phyloP scores from a whole-genome alignment of 352 stramenopile genomes.

The Phytophthora europaea region DNA sequence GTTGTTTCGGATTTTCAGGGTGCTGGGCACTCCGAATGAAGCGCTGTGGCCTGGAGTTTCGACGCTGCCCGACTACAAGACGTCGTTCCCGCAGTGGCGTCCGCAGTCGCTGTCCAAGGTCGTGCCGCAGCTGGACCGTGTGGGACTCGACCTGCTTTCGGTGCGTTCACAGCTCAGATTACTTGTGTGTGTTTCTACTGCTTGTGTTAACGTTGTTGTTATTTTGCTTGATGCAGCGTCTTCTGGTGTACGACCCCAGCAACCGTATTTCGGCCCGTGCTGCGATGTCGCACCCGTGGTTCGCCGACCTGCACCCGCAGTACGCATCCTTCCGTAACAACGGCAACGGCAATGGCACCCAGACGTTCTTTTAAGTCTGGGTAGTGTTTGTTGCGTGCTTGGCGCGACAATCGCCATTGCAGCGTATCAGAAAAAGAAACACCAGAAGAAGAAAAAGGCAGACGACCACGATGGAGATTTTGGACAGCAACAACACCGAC shows the following conservation, averaged over 20 bases:
- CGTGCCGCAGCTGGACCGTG: constrained; percentile 83
- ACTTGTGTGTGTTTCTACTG: background rate
- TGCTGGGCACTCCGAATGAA: constrained; percentile 98
- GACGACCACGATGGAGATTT: constrained; percentile 2
- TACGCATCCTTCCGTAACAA: constrained; percentile 80
- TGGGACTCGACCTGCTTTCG: constrained; percentile 86
- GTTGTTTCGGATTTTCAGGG: constrained; percentile 98
- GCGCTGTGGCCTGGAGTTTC: constrained; percentile 97
- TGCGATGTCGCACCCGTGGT: constrained; percentile 89
- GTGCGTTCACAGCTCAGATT: constrained; percentile 43
- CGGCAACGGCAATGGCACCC: constrained; percentile 53
- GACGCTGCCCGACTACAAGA: constrained; percentile 98
- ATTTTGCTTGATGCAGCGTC: constrained; percentile 50
- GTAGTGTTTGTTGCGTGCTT: background rate
- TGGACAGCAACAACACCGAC: background rate
- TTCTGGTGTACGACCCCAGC: constrained; percentile 86
- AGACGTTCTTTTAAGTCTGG: constrained; percentile 45
- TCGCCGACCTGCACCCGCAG: constrained; percentile 81
- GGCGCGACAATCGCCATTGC: background rate
- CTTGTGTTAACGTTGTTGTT: constrained; percentile 14
- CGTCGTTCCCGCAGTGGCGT: constrained; percentile 98
- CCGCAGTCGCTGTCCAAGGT: constrained; percentile 91
- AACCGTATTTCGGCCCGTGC: constrained; percentile 81
- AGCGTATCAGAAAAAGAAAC: background rate
- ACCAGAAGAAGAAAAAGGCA: constrained; percentile 8